Base-by-base conservation (phyloP, 2,329 filamentous ascomycete genomes). In the Penicillium sp. region DNA sequence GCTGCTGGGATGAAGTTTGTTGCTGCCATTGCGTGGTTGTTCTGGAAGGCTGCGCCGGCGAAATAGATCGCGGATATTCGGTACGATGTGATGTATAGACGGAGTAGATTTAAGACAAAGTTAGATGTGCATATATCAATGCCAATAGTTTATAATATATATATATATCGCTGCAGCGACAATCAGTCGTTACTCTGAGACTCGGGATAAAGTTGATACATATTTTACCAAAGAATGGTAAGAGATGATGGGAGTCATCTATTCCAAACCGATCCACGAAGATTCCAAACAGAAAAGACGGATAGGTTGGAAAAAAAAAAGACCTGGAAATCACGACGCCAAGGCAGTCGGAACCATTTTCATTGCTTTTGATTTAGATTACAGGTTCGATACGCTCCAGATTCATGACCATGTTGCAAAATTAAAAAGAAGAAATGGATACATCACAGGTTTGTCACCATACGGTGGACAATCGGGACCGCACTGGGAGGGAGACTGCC, bases 401-500 rank as follows among this genome's bases (percentile, higher is more conserved):
- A 35, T 35, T 33, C 48, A n/a, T 50, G 38, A 44, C 19, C 37
- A 26, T 25, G 16, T 33, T 42, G 47, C 19, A 28, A 30, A 31
- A 5, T 31, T n/a, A n/a, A n/a, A n/a, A 41, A 30, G 16, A 17
- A 26, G n/a, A 43, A 33, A 11, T 14, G 14, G 10, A 31, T 12
- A 26, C 10, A 55, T 68, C 57, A 74, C 56, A 72, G 53, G 56
- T 76, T 76, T 30, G 73, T 76, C 60, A 79, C 82, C 68, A 86
- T 75, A 51, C 86, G 79, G 75, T 88, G 84, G 52, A 89, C 83
- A 45, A 88, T 85, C 11, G 91, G 88, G 40, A 97, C 91, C 8
- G 91, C 91, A 66, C 88, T 92, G 0, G 91, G 89, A 48, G 91
- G 90, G 60, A 95, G 83, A 67, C 86, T 90, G 40, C 93, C 94